These are phyloP conservation scores for Hevea brasiliensis DNA, from an alignment of 345 rosid genomes.

Conservation along the genomic window DNA sequence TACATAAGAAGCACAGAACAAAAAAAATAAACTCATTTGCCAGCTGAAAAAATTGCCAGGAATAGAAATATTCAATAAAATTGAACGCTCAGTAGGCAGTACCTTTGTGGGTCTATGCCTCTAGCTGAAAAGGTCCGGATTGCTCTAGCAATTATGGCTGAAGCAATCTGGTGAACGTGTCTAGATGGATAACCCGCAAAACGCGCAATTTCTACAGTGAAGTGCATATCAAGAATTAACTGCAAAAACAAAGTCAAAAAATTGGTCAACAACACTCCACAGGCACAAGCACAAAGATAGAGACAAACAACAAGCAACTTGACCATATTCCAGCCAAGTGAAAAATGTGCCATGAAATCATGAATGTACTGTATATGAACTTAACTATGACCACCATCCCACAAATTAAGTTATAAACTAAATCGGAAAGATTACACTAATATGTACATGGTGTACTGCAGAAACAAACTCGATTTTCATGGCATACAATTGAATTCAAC, in stretches of 20 bases:
- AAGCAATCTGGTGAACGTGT: slow-evolving; percentile 77
- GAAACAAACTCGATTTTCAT: too few species aligned
- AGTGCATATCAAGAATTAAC: slow-evolving; percentile 98
- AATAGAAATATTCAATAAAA: background rate
- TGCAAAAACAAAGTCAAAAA: slow-evolving; percentile 38
- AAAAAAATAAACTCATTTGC: slow-evolving; percentile 12
- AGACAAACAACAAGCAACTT: background rate
- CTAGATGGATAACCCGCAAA: slow-evolving; percentile 93
- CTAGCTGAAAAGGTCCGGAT: slow-evolving; percentile 72
- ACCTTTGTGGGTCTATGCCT: slow-evolving; percentile 87
- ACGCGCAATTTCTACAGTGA: slow-evolving; percentile 97
- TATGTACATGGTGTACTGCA: too few species aligned
- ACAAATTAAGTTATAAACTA: background rate
- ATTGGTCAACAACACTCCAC: background rate
- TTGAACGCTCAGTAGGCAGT: slow-evolving; percentile 12
- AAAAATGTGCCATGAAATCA: background rate
- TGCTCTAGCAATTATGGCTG: slow-evolving; percentile 84
- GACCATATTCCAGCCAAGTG: background rate
- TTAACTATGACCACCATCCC: background rate
- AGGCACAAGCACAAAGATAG: background rate
- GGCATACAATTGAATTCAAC: too few species aligned
- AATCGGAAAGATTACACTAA: background rate
- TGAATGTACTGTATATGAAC: background rate
- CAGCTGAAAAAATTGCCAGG: background rate
- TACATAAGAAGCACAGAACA: slow-evolving; percentile 21